Evolutionary conservation across 495 filamentous ascomycete genomes (phyloP).

Genomic region (Penicillium dipodomyicola): DNA sequence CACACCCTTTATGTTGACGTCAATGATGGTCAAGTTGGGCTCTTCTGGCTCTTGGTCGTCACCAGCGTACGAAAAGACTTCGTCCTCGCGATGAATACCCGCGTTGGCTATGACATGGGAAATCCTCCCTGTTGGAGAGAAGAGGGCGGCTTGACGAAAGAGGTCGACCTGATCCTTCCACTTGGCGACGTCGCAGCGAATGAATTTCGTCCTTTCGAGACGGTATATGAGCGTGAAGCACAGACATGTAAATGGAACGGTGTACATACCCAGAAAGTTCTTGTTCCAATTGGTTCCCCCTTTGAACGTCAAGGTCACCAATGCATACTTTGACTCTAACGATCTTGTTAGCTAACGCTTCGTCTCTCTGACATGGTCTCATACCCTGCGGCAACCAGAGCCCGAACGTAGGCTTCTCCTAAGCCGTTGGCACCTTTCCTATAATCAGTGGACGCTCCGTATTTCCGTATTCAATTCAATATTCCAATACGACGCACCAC

Average conservation of each 20-base stretch:
- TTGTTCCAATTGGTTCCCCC: conserved; percentile 14
- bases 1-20: conserved; percentile 40
- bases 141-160: conserved; percentile 34
- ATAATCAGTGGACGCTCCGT: background rate
- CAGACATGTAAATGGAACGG: background rate
- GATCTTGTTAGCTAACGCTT: background rate
- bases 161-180: conserved; percentile 39
- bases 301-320: conserved; percentile 13
- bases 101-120: conserved; percentile 48
- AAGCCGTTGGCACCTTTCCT: conserved; percentile 23
- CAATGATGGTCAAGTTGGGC: conserved; percentile 39
- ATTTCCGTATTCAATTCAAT: too few relatives aligned
- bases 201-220: conserved; percentile 17
- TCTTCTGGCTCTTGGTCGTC: conserved; percentile 29
- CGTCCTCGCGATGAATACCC: conserved; percentile 43
- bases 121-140: conserved; percentile 34
- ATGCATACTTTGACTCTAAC: conserved; percentile 18
- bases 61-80: conserved; percentile 31
- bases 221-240: background rate
- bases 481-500: background rate
- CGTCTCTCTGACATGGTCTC: background rate
- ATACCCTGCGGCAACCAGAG: conserved; percentile 23
- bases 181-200: conserved; percentile 14
- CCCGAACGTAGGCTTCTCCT: conserved; percentile 25
- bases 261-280: conserved; percentile 15